Percentiles rank a stretch among this genome's conserved stretches.
These are phyloP conservation scores for Forsythia viridissima DNA, from an alignment of 257 asterid genomes.

Conservation along the genomic window DNA sequence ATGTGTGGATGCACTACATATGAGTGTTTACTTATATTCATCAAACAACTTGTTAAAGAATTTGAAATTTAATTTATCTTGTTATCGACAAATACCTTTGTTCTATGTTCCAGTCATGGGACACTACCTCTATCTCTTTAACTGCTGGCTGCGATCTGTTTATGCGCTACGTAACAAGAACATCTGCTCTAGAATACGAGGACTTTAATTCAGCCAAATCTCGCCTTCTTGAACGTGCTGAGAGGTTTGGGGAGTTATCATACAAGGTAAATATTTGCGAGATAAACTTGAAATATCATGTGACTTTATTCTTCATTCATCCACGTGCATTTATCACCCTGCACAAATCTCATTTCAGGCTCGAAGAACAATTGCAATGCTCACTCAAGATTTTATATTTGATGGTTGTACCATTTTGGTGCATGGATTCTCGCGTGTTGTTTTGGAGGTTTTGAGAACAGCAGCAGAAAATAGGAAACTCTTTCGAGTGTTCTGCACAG, in stretches of 20 bases:
- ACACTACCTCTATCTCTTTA: slow-evolving; percentile 89
- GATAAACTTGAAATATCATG: background rate
- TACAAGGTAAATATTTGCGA: slow-evolving; percentile 48
- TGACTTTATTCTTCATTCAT: slow-evolving; percentile 6
- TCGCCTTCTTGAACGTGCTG: slow-evolving; percentile 90
- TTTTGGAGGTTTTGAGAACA: slow-evolving; percentile 71
- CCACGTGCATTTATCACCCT: background rate
- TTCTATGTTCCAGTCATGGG: slow-evolving; percentile 69
- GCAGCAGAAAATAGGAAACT: slow-evolving; percentile 73
- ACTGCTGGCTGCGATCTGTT: slow-evolving; percentile 93
- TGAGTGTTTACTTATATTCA: background rate
- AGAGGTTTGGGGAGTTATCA: slow-evolving; percentile 94
- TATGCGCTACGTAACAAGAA: slow-evolving; percentile 91
- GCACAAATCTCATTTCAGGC: slow-evolving; percentile 48
- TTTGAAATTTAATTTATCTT: background rate
- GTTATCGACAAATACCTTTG: background rate
- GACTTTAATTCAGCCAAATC: slow-evolving; percentile 84
- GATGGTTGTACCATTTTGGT: slow-evolving; percentile 95
- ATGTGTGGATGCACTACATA: background rate
- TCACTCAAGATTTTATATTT: slow-evolving; percentile 83
- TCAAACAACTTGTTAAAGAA: background rate
- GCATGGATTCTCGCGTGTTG: slow-evolving; percentile 93
- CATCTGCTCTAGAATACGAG: slow-evolving; percentile 85
- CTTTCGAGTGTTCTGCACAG: slow-evolving; percentile 87
- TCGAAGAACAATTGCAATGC: slow-evolving; percentile 78